Conservation (phyloP, 305 asterid species). For the Solanum chacoense region DNA sequence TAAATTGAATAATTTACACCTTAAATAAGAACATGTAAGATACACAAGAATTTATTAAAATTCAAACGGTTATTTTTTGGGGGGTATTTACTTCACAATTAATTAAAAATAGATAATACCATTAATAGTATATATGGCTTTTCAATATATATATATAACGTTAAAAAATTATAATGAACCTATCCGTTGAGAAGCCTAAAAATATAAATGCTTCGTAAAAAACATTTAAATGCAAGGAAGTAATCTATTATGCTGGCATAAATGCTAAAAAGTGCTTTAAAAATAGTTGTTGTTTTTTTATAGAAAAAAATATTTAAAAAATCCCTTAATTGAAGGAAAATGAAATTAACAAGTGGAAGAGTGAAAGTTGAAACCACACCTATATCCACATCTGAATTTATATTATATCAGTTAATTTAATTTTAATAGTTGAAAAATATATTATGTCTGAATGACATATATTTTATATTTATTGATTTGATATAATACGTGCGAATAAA, state of each 20-base stretch:
- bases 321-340: not conserved
- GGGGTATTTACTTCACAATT: not conserved
- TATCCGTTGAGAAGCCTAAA: not conserved
- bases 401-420: not conserved
- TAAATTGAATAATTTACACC: not conserved
- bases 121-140: not conserved
- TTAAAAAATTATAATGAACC: not conserved
- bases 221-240: not conserved
- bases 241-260: not conserved
- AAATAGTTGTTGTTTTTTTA: not conserved
- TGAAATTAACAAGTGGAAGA: not conserved
- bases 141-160: not conserved
- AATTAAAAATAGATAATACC: not conserved
- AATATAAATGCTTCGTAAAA: not conserved
- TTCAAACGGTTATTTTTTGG: not conserved
- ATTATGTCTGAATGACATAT: not conserved
- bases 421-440: not conserved
- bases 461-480: too few species aligned
- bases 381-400: not conserved
- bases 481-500: too few species aligned
- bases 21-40: not conserved
- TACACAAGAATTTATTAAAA: not conserved
- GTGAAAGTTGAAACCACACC: not conserved
- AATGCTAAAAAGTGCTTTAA: not conserved
- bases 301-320: not conserved